Base-by-base conservation (phyloP, 2,329 filamentous ascomycete species). In the Ceratocystis smalleyi region DNA sequence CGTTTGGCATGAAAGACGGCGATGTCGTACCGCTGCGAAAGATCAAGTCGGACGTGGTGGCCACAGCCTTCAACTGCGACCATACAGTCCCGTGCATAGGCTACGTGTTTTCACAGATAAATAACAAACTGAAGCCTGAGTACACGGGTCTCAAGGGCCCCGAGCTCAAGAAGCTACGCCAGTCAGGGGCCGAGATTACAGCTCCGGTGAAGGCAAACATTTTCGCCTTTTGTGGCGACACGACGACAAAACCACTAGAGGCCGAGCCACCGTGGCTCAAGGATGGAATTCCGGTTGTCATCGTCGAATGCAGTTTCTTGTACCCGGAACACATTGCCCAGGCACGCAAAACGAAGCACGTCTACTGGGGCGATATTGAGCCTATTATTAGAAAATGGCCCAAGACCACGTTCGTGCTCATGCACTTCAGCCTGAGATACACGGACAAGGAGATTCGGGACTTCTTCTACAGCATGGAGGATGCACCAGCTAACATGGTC, bases 221-320 rank as follows among this genome's bases (percentile, higher is more conserved):
- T 1, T 78, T 79, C 59, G 77, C 77, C 10, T 80, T 79, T 62
- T 69, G 79, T 3, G 78, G 78, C 5, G 78, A 79, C 68, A 77
- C 76, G 0, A 78, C 77, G 1, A 72, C 75, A 3, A 68, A 70
- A 17, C 74, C 73, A 3, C 71, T 79, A 6, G 74, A 73, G 10
- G 69, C 69, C 0, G 75, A 70, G 62, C 76, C 76, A 0, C 67
- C 69, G 27, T 79, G 77, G 76, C 66, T 79, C 32, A 61, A 65
- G 1, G 68, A 70, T 0, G 75, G 71, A 0, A 73, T 79, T 15
- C 72, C 74, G 5, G 76, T 79, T 4, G 77, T 79, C 62, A 76
- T 80, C 45, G 78, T 77, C 0, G 78, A 80, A 70, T 79, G 78
- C 68, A 79, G 76, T 64, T 79, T 80, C 67, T 63, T 79, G 35